These are phyloP conservation scores for Emergomyces pasteurianus DNA, from an alignment of 2,329 filamentous ascomycete genomes.

Conservation along the genomic window DNA sequence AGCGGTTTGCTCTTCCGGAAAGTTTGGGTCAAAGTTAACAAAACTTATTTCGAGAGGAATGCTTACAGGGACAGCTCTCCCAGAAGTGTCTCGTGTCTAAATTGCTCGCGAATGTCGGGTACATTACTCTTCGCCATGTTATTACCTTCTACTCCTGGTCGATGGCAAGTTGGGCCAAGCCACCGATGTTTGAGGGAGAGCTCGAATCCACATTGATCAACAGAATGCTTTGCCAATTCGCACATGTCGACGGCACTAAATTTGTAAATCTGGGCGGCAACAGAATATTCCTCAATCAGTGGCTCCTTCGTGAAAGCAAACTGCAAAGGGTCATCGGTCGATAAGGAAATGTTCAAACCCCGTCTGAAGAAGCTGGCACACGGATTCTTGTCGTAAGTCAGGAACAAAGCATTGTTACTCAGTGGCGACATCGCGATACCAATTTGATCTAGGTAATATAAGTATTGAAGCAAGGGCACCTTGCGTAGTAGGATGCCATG, in stretches of 20 bases:
- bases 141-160: constrained; percentile 73
- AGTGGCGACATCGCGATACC: constrained; percentile 99
- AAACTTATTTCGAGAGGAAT: not conserved
- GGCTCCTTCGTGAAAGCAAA: constrained; percentile 99
- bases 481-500: constrained; percentile 88
- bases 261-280: constrained; percentile 97
- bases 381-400: constrained; percentile 93
- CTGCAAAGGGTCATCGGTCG: constrained; percentile 91
- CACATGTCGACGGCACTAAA: constrained; percentile 97
- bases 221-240: constrained; percentile 90
- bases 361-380: constrained; percentile 93
- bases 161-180: constrained; percentile 67
- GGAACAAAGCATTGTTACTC: constrained; percentile 92
- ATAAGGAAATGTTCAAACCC: constrained; percentile 88
- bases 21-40: not conserved
- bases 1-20: not conserved
- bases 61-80: constrained; percentile 74
- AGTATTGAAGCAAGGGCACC: constrained; percentile 86
- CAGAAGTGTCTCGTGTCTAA: constrained; percentile 71
- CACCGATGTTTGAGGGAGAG: constrained; percentile 78
- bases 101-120: constrained; percentile 81
- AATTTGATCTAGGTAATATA: constrained; percentile 96
- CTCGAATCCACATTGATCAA: constrained; percentile 90
- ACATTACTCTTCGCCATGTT: constrained; percentile 94
- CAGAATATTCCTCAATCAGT: constrained; percentile 93